A percentile compares a stretch with the other conserved stretches of the same genome.
phyloP scores from a whole-genome alignment of 495 filamentous ascomycete species.

The Tuber indicum region DNA sequence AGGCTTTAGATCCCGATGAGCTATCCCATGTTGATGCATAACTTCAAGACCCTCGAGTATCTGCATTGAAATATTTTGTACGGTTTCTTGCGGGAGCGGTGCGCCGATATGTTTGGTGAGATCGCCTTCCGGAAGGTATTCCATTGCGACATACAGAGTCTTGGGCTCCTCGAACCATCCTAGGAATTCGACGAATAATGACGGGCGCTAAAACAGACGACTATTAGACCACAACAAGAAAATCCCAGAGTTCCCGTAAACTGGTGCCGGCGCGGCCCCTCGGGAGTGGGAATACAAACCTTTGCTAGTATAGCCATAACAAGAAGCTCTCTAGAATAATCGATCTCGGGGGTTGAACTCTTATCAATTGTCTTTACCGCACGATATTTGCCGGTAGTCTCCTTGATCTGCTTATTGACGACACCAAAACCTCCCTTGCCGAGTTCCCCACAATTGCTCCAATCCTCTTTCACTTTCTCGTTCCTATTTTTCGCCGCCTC shows the following conservation, averaged over 20 bases:
- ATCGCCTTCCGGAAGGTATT: slow-evolving; percentile 14
- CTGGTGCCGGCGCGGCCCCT: too few relatives aligned
- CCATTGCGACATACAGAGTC: slow-evolving; percentile 14
- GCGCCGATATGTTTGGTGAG: neutral
- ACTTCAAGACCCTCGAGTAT: slow-evolving; percentile 14
- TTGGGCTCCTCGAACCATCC: slow-evolving; percentile 10
- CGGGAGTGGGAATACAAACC: neutral
- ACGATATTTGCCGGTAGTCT: neutral
- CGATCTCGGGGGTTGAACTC: neutral
- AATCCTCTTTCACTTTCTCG: neutral
- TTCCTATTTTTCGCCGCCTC: too few relatives aligned
- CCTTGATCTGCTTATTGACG: neutral
- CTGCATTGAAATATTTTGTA: slow-evolving; percentile 11
- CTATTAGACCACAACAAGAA: neutral
- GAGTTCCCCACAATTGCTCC: neutral
- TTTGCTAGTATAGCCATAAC: neutral
- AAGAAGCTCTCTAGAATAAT: neutral
- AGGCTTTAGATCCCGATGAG: slow-evolving; percentile 20
- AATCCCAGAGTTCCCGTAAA: neutral
- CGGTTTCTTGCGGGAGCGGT: neutral
- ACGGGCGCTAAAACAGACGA: neutral
- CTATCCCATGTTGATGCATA: slow-evolving; percentile 14
- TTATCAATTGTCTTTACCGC: neutral
- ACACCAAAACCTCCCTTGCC: neutral
- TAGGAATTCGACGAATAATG: slow-evolving; percentile 17